These are phyloP conservation scores for Galium porrigens DNA, from an alignment of 305 asterid genomes.

Conservation along the genomic window DNA sequence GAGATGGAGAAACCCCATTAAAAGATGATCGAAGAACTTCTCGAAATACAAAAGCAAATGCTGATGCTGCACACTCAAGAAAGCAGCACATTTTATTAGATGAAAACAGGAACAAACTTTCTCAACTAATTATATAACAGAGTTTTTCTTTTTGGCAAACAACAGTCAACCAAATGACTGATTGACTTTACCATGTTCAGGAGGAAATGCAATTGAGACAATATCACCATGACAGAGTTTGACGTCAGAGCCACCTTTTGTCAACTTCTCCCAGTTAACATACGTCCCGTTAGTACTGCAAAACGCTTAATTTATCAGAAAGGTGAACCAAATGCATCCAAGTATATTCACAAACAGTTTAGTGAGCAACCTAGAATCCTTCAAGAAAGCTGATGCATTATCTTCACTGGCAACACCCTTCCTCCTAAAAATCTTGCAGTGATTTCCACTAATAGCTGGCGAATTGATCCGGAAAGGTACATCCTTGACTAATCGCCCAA, in stretches of 20 bases:
- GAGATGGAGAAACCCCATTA: slow-evolving; percentile 28
- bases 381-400: slow-evolving; percentile 48
- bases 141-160: not conserved
- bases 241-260: slow-evolving; percentile 49
- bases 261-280: slow-evolving; percentile 67
- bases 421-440: slow-evolving; percentile 72
- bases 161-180: not conserved
- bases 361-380: slow-evolving; percentile 58
- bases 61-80: slow-evolving; percentile 37
- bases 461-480: slow-evolving; percentile 49
- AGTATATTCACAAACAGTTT: slow-evolving; percentile 11
- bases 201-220: slow-evolving; percentile 66
- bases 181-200: slow-evolving; percentile 61
- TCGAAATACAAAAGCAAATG: slow-evolving; percentile 80
- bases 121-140: not conserved
- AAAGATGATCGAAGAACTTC: slow-evolving; percentile 39
- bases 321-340: slow-evolving; percentile 14
- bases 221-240: slow-evolving; percentile 79
- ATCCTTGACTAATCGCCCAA: slow-evolving; percentile 71
- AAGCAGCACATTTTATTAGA: slow-evolving; percentile 11
- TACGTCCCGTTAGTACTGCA: slow-evolving; percentile 95
- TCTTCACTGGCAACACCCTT: slow-evolving; percentile 29
- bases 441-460: slow-evolving; percentile 72
- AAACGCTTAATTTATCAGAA: slow-evolving; percentile 28
- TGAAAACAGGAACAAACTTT: not conserved